Percentiles rank a stretch among this genome's conserved stretches.
These are phyloP conservation scores for Fusarium albidum DNA, from an alignment of 2,329 filamentous ascomycete species.

Conservation along the genomic window DNA sequence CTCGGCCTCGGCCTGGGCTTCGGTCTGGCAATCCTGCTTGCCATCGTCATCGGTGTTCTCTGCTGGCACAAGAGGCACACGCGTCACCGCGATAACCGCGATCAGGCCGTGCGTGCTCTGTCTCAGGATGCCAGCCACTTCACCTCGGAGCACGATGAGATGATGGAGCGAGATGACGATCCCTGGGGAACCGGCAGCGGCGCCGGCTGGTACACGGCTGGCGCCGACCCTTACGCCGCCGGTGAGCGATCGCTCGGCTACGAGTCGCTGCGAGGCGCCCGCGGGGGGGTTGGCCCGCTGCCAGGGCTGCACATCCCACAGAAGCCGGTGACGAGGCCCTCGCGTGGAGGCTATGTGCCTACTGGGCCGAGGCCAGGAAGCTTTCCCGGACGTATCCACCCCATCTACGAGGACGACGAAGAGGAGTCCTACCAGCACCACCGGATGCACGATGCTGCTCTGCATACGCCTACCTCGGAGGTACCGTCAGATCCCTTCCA, in stretches of 20 bases:
- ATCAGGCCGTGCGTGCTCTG: slow-evolving; percentile 58
- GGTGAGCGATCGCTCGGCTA: slow-evolving; percentile 56
- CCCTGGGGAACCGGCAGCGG: slow-evolving; percentile 39
- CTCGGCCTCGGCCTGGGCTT: slow-evolving; percentile 60
- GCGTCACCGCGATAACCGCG: slow-evolving; percentile 48
- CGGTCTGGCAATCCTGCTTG: slow-evolving; percentile 64
- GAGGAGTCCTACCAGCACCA: slow-evolving; percentile 50
- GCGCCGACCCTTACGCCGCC: slow-evolving; percentile 53
- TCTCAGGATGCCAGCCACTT: slow-evolving; percentile 60
- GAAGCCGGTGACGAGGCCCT: slow-evolving; percentile 44
- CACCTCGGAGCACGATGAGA: slow-evolving; percentile 54
- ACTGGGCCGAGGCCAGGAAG: slow-evolving; percentile 40
- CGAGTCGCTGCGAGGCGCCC: slow-evolving; percentile 55
- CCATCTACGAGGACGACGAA: slow-evolving; percentile 67
- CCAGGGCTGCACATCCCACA: slow-evolving; percentile 43
- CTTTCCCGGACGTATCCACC: slow-evolving; percentile 59
- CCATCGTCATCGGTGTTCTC: slow-evolving; percentile 57
- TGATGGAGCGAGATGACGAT: slow-evolving; percentile 52
- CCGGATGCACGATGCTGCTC: slow-evolving; percentile 36
- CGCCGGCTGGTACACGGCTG: slow-evolving; percentile 56
- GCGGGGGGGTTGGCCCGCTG: slow-evolving; percentile 27
- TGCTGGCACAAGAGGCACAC: slow-evolving; percentile 58
- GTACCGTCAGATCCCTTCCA: slow-evolving; percentile 59
- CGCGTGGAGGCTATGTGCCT: slow-evolving; percentile 45
- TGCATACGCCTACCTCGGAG: slow-evolving; percentile 48